A percentile compares a stretch with the other conserved stretches of the same genome.
These are phyloP conservation scores for Vaucheria bursata DNA, from an alignment of 352 stramenopile species.

Conservation along the genomic window DNA sequence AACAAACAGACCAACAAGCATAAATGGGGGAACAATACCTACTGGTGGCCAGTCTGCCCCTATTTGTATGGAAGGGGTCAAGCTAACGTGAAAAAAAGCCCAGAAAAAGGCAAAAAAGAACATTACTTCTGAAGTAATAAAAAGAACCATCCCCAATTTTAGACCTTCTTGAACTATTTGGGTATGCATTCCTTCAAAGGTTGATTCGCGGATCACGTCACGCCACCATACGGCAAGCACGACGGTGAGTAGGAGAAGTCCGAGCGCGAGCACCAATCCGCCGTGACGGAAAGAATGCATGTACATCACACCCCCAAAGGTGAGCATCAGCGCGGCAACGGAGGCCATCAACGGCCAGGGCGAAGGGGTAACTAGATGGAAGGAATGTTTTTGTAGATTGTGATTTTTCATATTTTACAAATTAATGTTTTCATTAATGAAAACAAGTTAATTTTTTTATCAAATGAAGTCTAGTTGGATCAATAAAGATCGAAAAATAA, in stretches of 20 bases:
- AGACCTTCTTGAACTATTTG: conserved; percentile 49
- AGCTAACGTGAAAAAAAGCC: conserved; percentile 55
- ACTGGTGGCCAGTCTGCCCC: conserved; percentile 51
- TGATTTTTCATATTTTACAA: too few relatives aligned
- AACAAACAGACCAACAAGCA: too few relatives aligned
- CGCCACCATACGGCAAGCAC: not conserved
- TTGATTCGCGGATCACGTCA: conserved; percentile 41
- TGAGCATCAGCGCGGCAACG: conserved; percentile 8
- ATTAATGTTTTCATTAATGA: too few relatives aligned
- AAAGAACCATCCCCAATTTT: conserved; percentile 53
- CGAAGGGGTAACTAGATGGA: not conserved
- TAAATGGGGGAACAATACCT: too few relatives aligned
- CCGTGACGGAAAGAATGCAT: not conserved
- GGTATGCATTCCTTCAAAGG: conserved; percentile 50
- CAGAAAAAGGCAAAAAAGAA: conserved; percentile 44
- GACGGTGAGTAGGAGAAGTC: not conserved
- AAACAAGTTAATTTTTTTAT: too few relatives aligned
- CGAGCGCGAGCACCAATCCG: not conserved
- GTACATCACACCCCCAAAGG: not conserved
- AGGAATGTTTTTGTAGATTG: conserved; percentile 5
- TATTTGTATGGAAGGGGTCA: conserved; percentile 52
- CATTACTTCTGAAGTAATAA: conserved; percentile 55
- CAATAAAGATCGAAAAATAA: too few relatives aligned
- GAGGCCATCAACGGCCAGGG: not conserved
- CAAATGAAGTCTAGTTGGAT: too few relatives aligned